Conservation (phyloP, 2,329 filamentous ascomycete species). For the Fusarium clavum region DNA sequence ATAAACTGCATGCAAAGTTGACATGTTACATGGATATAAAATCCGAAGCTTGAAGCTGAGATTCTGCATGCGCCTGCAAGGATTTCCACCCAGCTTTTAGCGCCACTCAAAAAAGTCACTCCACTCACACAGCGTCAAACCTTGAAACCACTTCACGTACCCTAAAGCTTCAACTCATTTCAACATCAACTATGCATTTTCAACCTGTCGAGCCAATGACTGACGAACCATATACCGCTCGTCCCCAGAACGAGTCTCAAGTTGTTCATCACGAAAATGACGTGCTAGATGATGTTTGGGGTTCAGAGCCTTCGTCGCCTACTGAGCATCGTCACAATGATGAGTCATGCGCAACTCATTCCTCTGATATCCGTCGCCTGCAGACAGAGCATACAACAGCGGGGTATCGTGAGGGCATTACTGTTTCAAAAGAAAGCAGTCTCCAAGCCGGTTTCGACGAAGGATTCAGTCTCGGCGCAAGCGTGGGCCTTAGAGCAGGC, state of each 20-base stretch:
- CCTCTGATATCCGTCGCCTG: conserved; percentile 77
- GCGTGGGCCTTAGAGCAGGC: conserved; percentile 79
- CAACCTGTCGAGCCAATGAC: conserved; percentile 48
- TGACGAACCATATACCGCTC: conserved; percentile 46
- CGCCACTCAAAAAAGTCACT: neutral
- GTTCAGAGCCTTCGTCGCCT: conserved; percentile 44
- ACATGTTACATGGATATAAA: neutral
- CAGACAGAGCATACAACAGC: conserved; percentile 82
- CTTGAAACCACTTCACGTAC: neutral
- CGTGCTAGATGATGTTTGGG: conserved; percentile 54
- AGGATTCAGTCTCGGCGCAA: conserved; percentile 85
- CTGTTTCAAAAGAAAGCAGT: conserved; percentile 77
- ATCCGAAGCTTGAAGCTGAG: neutral
- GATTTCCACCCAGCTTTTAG: conserved; percentile 6
- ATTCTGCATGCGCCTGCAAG: conserved; percentile 10
- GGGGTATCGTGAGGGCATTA: conserved; percentile 91
- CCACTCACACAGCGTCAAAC: conserved; percentile 20
- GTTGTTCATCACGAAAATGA: conserved; percentile 35
- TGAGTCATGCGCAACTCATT: conserved; percentile 50
- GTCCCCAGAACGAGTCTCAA: conserved; percentile 31
- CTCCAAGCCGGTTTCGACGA: conserved; percentile 93
- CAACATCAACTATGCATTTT: conserved; percentile 49
- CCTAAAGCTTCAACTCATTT: neutral
- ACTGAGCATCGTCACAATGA: conserved; percentile 13
- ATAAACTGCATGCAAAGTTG: neutral